These are phyloP conservation scores for Lipomyces anomalus DNA, from an alignment of 805 yeast genomes.

Conservation along the genomic window DNA sequence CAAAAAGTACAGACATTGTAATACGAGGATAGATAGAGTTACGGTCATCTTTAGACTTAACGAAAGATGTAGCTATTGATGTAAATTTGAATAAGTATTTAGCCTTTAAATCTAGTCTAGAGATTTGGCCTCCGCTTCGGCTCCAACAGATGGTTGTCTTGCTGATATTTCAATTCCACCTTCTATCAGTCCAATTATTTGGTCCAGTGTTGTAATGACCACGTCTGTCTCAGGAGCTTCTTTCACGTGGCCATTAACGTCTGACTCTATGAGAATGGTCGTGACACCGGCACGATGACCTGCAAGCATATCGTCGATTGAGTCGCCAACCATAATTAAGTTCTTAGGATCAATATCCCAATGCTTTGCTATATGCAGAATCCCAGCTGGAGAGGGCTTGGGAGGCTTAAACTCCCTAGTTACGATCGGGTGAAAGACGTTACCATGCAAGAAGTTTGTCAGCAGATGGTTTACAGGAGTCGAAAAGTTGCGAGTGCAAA, in stretches of 20 bases:
- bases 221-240: conserved; percentile 31
- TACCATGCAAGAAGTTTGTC: conserved; percentile 39
- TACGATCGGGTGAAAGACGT: conserved; percentile 46
- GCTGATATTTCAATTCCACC: no score
- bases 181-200: conserved; percentile 16
- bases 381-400: conserved; percentile 62
- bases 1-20: conserved; percentile 56
- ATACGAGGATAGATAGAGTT: conserved; percentile 35
- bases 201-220: conserved; percentile 18
- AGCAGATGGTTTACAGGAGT: conserved; percentile 52
- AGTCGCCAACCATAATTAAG: conserved; percentile 68
- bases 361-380: conserved; percentile 47
- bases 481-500: conserved; percentile 57
- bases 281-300: conserved; percentile 60
- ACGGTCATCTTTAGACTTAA: no score
- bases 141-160: no score
- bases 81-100: no score
- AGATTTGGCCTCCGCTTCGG: no score
- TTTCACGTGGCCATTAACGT: conserved; percentile 44
- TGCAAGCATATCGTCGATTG: conserved; percentile 61
- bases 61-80: neutral
- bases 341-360: conserved; percentile 45
- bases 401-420: conserved; percentile 64
- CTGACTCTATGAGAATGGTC: conserved; percentile 49
- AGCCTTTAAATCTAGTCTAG: no score